Evolutionary conservation across 805 yeast genomes (phyloP).

Genomic region (Phaffomyces opuntiae): DNA sequence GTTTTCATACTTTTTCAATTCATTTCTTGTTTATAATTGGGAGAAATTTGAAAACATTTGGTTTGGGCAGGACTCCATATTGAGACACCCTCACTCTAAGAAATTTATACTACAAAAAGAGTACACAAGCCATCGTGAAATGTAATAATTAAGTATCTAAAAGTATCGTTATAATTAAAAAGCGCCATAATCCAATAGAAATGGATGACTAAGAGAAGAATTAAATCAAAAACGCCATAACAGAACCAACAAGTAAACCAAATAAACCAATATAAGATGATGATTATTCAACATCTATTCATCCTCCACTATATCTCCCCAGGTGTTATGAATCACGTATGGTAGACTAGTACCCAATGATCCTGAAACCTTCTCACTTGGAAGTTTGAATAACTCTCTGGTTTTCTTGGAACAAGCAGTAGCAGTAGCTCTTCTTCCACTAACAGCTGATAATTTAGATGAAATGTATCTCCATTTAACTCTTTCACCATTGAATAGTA

Average conservation of each 20-base stretch:
- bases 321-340: slow-evolving; percentile 43
- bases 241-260: neutral
- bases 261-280: neutral
- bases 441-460: slow-evolving; percentile 29
- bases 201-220: too few species aligned
- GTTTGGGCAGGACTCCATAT: too few species aligned
- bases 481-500: slow-evolving; percentile 46
- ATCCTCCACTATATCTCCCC: slow-evolving; percentile 33
- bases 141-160: too few species aligned
- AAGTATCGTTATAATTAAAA: too few species aligned
- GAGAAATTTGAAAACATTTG: neutral
- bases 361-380: slow-evolving; percentile 36
- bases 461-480: slow-evolving; percentile 57
- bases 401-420: slow-evolving; percentile 50
- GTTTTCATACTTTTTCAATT: too few species aligned
- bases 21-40: neutral
- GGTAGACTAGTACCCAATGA: slow-evolving; percentile 44
- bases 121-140: too few species aligned
- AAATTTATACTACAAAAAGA: too few species aligned
- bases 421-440: slow-evolving; percentile 32
- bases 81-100: too few species aligned
- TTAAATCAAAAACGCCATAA: neutral
- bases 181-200: too few species aligned
- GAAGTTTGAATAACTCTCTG: slow-evolving; percentile 47
- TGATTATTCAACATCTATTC: neutral